Evolutionary conservation across 495 filamentous ascomycete genomes (phyloP), one percentile per base, ranked within the genome.

Genomic region (Aspergillus panamensis): DNA sequence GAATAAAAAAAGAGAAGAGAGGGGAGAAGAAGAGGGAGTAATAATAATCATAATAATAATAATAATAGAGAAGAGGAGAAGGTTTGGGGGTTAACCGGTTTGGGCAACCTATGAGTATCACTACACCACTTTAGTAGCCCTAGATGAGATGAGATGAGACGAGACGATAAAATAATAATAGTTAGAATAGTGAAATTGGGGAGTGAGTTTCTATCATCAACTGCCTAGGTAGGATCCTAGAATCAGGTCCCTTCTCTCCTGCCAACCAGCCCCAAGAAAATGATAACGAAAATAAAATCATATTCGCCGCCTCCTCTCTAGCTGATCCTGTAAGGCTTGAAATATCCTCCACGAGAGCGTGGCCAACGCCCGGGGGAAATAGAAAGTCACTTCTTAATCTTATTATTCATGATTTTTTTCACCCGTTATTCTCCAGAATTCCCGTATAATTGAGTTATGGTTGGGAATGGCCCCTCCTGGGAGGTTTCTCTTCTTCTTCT

Each of bases 41-140:
- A 25, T 25, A 25, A 2, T 25, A 25, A 5, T 25, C 25, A n/a
- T n/a, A n/a, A n/a, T n/a, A n/a, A n/a, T n/a, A n/a, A n/a, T 25
- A 25, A 25, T 25, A 2, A 25, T 2, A 5, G 54, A 29, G 32
- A 47, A 50, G 49, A 56, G 52, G 50, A 53, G 53, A 51, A 39
- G 35, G 55, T 58, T 58, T 58, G 40, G 40, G 48, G 48, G 56
- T 25, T 58, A 58, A 58, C 48, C 56, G 30, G 48, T 51, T 55
- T 58, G 48, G 53, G 55, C 25, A 35, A 5, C 2, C 5, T 25
- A 25, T 25, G 25, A 25, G 25, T 25, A 25, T 17, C 47, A 58
- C 47, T 35, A 57, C 37, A 43, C 31, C 42, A 20, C 42, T 45
- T 58, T 51, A n/a, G n/a, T n/a, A n/a, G n/a, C n/a, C n/a, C n/a